phyloP scores from a whole-genome alignment of 768 basidiomycete genomes.

The Amyloporia xantha region DNA sequence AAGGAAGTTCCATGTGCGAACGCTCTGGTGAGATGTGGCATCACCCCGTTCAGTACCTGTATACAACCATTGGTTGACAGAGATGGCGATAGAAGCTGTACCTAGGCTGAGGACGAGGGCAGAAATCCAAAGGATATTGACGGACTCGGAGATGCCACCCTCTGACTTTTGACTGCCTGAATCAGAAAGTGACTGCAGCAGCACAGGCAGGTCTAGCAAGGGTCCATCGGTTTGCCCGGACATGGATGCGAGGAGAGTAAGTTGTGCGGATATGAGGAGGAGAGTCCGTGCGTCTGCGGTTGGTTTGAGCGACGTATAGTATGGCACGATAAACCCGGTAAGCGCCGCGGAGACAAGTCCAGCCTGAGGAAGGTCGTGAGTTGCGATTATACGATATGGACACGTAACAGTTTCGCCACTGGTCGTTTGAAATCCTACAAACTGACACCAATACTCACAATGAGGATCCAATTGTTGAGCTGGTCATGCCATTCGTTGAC shows the following conservation, averaged over 20 bases:
- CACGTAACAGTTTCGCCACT: background rate
- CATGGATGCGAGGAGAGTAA: background rate
- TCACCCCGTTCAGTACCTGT: no score
- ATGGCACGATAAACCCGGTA: conserved; percentile 5
- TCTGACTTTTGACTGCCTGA: conserved; percentile 9
- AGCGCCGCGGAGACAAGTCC: conserved; percentile 7
- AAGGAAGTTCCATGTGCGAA: no score
- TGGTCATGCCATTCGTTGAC: conserved; percentile 4
- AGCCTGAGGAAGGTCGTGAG: background rate
- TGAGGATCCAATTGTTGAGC: conserved; percentile 5
- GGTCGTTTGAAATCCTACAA: background rate
- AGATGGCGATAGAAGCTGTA: conserved; percentile 18
- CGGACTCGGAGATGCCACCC: conserved; percentile 11
- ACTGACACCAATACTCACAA: conserved; percentile 2
- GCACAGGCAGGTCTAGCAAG: background rate
- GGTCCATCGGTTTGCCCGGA: background rate
- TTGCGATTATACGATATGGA: no score
- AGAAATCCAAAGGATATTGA: conserved; percentile 22
- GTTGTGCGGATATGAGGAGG: background rate
- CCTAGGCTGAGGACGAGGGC: conserved; percentile 20
- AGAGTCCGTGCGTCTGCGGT: background rate
- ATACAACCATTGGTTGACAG: no score
- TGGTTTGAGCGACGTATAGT: conserved; percentile 2
- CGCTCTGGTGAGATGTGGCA: no score
- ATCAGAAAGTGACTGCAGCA: background rate